A percentile compares a stretch with the other conserved stretches of the same genome.
phyloP scores from a whole-genome alignment of 129 eudicot genomes.

The sunflower (Helianthus annuus) region DNA sequence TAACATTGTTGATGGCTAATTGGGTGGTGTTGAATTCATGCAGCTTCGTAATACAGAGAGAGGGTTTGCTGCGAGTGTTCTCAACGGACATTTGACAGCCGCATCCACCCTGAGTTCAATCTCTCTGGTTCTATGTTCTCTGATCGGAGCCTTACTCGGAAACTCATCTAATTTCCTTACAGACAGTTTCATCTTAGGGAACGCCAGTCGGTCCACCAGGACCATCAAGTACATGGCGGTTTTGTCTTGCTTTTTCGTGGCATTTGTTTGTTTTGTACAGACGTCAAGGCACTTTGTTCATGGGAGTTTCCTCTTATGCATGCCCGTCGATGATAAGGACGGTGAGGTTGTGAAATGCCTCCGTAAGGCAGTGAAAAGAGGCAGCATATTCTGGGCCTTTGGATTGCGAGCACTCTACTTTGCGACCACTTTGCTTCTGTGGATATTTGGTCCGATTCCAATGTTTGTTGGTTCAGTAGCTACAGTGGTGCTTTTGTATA shows the following conservation, averaged over 20 bases:
- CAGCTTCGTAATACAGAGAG: slow-evolving; percentile 63
- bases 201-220: slow-evolving; percentile 37
- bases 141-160: slow-evolving; percentile 77
- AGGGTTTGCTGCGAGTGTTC: slow-evolving; percentile 49
- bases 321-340: slow-evolving; percentile 40
- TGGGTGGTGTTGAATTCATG: not conserved
- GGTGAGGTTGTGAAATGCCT: slow-evolving; percentile 18
- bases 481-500: slow-evolving; percentile 42
- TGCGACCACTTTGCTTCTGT: slow-evolving; percentile 54
- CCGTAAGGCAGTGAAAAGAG: slow-evolving; percentile 55
- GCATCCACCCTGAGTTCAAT: slow-evolving; percentile 63
- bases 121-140: slow-evolving; percentile 56
- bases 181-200: slow-evolving; percentile 56
- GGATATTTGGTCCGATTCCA: slow-evolving; percentile 94
- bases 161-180: slow-evolving; percentile 39
- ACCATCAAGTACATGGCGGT: slow-evolving; percentile 60
- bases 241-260: slow-evolving; percentile 57
- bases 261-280: slow-evolving; percentile 67
- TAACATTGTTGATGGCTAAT: not conserved
- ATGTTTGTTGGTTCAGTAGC: slow-evolving; percentile 63
- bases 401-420: slow-evolving; percentile 74
- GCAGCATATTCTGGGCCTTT: slow-evolving; percentile 55
- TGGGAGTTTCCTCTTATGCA: slow-evolving; percentile 67
- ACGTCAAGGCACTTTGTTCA: slow-evolving; percentile 59
- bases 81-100: slow-evolving; percentile 59